Conservation (phyloP, 129 eudicot genomes). For the Artemisia argyi region DNA sequence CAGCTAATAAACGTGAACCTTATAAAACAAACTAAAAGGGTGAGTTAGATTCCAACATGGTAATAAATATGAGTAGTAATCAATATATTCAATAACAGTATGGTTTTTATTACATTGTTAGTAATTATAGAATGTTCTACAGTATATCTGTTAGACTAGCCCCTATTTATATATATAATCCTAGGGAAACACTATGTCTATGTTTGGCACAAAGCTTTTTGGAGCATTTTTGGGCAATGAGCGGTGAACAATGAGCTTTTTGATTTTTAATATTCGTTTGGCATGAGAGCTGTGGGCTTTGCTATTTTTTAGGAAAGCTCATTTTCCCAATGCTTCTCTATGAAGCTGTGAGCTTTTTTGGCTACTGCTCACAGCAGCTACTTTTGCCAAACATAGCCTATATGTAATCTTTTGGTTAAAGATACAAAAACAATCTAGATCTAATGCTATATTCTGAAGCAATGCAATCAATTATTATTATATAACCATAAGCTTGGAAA, state of each 20-base stretch:
- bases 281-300: too few relatives aligned
- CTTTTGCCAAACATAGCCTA: too few relatives aligned
- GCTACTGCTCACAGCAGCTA: too few relatives aligned
- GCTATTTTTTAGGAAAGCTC: too few relatives aligned
- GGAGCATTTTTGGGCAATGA: too few relatives aligned
- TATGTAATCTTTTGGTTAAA: conserved; percentile 17
- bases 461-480: conserved; percentile 1
- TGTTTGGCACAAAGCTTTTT: too few relatives aligned
- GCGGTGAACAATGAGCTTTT: too few relatives aligned
- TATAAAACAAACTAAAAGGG: conserved; percentile 6
- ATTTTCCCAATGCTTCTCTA: too few relatives aligned
- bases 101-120: neutral
- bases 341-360: too few relatives aligned
- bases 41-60: neutral
- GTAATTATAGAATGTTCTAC: neutral
- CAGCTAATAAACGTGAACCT: neutral
- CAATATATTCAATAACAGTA: conserved; percentile 1
- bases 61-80: conserved; percentile 1
- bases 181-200: conserved; percentile 9
- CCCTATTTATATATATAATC: neutral
- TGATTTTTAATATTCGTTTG: too few relatives aligned
- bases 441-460: conserved; percentile 1
- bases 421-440: conserved; percentile 9
- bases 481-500: conserved; percentile 13
- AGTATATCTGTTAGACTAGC: conserved; percentile 11